Conservation (phyloP, 176 grass and related monocot species). For the Aegilops longissima region DNA sequence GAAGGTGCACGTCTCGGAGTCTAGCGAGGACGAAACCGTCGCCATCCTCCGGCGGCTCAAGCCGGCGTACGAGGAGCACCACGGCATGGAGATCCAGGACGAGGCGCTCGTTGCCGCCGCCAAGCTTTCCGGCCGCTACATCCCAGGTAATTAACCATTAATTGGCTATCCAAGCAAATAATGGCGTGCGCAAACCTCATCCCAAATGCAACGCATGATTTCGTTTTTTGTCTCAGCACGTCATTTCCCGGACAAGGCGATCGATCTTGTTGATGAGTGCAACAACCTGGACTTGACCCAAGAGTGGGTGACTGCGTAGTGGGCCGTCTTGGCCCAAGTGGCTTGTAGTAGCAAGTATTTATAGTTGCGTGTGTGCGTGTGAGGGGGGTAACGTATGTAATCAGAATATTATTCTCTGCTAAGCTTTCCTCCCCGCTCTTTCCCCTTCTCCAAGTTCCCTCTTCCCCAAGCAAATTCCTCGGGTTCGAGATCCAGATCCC, state of each 20-base stretch:
- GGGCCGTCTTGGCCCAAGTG: no score
- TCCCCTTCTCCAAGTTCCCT: no score
- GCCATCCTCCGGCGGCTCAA: slow-evolving; percentile 65
- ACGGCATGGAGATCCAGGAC: slow-evolving; percentile 70
- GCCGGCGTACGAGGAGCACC: slow-evolving; percentile 77
- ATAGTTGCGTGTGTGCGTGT: no score
- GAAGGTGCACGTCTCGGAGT: slow-evolving; percentile 68
- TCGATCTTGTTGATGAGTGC: slow-evolving; percentile 54
- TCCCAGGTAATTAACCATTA: slow-evolving; percentile 23
- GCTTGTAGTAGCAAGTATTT: no score
- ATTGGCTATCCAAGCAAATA: no score
- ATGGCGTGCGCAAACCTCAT: background rate
- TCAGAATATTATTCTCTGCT: no score
- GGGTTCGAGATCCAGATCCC: no score
- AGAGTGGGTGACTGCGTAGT: no score
- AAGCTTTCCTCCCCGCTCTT: no score
- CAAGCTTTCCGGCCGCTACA: slow-evolving; percentile 68
- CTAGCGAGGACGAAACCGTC: slow-evolving; percentile 60
- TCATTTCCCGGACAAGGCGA: slow-evolving; percentile 70
- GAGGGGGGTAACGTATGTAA: no score
- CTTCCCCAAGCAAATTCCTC: no score
- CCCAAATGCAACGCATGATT: background rate
- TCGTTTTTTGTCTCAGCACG: slow-evolving; percentile 28
- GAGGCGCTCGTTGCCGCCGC: slow-evolving; percentile 60
- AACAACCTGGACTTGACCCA: no score